Evolutionary conservation across 257 asterid species (phyloP).

Genomic region (Solanum medicagineum): DNA sequence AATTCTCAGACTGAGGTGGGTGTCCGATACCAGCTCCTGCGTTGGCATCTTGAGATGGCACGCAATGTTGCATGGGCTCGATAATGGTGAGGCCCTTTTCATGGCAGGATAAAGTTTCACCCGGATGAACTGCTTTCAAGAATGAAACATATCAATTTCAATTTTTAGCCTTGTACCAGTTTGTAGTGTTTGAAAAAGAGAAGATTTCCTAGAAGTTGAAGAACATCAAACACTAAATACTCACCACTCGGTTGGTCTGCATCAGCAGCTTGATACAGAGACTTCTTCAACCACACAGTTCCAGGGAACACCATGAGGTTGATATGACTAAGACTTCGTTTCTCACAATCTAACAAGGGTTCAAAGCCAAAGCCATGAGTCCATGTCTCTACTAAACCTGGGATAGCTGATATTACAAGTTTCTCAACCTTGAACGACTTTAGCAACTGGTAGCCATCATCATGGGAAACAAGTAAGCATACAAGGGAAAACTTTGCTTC

Average conservation of each 20-base stretch:
- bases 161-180: neutral
- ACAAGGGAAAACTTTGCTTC: neutral
- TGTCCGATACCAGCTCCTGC: neutral
- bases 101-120: neutral
- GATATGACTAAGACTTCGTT: conserved; percentile 38
- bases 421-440: conserved; percentile 61
- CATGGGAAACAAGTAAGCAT: neutral
- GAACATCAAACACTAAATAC: neutral
- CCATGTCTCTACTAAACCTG: conserved; percentile 85
- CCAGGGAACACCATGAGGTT: conserved; percentile 96
- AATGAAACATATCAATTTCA: neutral
- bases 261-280: conserved; percentile 15
- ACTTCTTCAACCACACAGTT: conserved; percentile 73
- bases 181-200: neutral
- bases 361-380: conserved; percentile 76
- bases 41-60: neutral
- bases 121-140: conserved; percentile 9
- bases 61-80: neutral
- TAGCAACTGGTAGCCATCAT: conserved; percentile 48
- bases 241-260: conserved; percentile 24
- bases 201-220: neutral
- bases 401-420: conserved; percentile 84
- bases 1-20: neutral
- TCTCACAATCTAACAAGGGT: conserved; percentile 63
- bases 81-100: neutral